These are phyloP conservation scores for Acacia concinna DNA, from an alignment of 331 rosid species.

Conservation along the genomic window DNA sequence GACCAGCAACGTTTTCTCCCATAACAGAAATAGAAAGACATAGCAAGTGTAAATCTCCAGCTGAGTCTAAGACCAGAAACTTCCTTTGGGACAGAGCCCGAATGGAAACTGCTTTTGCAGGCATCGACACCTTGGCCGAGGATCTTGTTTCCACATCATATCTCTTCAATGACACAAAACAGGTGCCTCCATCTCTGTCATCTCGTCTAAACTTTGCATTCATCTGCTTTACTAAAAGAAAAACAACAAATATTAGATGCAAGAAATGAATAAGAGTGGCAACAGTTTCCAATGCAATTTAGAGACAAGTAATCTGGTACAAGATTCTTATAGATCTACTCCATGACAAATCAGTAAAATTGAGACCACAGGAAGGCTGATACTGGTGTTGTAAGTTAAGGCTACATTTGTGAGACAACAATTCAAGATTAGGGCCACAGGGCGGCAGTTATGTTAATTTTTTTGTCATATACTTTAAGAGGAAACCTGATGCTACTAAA, in stretches of 20 bases:
- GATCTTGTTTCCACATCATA: constrained; percentile 46
- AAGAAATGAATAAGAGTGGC: constrained; percentile 20
- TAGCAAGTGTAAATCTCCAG: constrained; percentile 72
- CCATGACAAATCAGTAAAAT: constrained; percentile 21
- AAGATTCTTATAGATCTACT: constrained; percentile 26
- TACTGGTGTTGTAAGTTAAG: constrained; percentile 24
- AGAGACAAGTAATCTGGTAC: constrained; percentile 13
- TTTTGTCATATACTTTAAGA: constrained; percentile 64
- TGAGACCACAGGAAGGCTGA: constrained; percentile 29
- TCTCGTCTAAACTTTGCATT: constrained; percentile 52
- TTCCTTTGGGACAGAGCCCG: constrained; percentile 68
- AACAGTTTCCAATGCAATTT: constrained; percentile 19
- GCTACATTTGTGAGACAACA: constrained; percentile 29
- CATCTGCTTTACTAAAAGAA: constrained; percentile 63
- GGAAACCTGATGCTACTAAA: constrained; percentile 60
- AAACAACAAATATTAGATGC: constrained; percentile 40
- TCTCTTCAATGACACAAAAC: constrained; percentile 62
- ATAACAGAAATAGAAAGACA: constrained; percentile 49
- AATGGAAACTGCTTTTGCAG: constrained; percentile 67
- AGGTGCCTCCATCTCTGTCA: constrained; percentile 54
- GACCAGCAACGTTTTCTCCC: constrained; percentile 55
- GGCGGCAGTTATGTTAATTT: constrained; percentile 36
- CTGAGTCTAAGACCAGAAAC: constrained; percentile 75
- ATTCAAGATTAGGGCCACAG: constrained; percentile 23
- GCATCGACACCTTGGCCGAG: constrained; percentile 31